A percentile compares a stretch with the other conserved stretches of the same genome.
These are phyloP conservation scores for Melastoma malabathricum DNA, from an alignment of 345 rosid genomes.

Conservation along the genomic window DNA sequence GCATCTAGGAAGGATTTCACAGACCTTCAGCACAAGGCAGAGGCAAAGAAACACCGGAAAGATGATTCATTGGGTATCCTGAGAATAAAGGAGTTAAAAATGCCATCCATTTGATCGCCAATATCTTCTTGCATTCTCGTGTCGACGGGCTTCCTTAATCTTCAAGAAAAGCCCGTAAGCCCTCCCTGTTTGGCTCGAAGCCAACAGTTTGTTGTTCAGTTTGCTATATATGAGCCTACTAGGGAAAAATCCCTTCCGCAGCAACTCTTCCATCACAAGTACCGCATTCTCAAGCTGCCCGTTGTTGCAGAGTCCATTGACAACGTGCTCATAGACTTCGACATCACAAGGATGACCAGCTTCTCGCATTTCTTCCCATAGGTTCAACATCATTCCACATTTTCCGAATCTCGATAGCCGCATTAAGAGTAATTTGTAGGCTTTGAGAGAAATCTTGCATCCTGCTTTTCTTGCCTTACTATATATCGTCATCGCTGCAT, in stretches of 20 bases:
- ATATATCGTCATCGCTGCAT: constrained; percentile 70
- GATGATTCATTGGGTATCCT: too few species aligned
- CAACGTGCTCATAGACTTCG: constrained; percentile 66
- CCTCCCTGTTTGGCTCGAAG: constrained; percentile 54
- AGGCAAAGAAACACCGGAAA: too few species aligned
- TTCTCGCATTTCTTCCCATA: constrained; percentile 86
- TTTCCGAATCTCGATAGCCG: constrained; percentile 83
- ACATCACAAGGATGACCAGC: constrained; percentile 49
- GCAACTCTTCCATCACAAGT: constrained; percentile 79
- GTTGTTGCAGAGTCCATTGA: constrained; percentile 73
- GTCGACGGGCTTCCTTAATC: constrained; percentile 52
- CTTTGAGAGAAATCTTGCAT: constrained; percentile 46
- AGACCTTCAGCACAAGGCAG: too few species aligned
- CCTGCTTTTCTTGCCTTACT: constrained; percentile 63
- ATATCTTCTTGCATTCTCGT: constrained; percentile 53
- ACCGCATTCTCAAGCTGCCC: constrained; percentile 87
- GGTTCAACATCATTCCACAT: constrained; percentile 68
- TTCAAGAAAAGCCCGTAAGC: constrained; percentile 69
- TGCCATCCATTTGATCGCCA: constrained; percentile 94
- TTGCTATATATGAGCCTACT: constrained; percentile 61
- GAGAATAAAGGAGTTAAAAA: constrained; percentile 28
- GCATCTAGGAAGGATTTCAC: too few species aligned
- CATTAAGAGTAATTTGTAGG: constrained; percentile 67
- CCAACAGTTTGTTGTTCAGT: constrained; percentile 56
- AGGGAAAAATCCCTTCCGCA: constrained; percentile 72